Evolutionary conservation across 1,139 yeast species (phyloP), one percentile per base, ranked within the genome.

Genomic region (Pichia sp.): DNA sequence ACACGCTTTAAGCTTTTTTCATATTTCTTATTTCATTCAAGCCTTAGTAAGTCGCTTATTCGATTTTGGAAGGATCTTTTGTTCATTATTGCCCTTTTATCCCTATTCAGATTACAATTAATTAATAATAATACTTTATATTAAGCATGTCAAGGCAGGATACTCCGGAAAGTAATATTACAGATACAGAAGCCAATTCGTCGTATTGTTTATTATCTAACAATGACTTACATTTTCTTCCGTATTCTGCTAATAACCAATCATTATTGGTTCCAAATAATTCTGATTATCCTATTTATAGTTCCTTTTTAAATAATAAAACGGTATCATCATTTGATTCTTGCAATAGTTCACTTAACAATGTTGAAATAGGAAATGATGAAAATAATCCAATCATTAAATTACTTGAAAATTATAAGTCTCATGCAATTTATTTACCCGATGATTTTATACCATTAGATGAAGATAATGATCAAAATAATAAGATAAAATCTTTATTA

Each of bases 371-470:
- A 28, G 37, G 25, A 37, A 24, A 20, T 32, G 9, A 37, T 25
- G 35, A 37, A 28, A 39, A 35, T 32, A 37, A 33, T 22, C 50
- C 33, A 16, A 48, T 55, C n/a, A 12, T 51, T 9, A 50, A 51
- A 26, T 38, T 58, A 7, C 39, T 59, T 16, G 53, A 51, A 16
- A 52, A 54, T 32, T 59, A 59, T 39, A 53, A 59, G 10, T 54
- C 66, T 0, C 65, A 61, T 43, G 58, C 65, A 16, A 49, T 62
- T 24, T 62, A 60, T 41, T 46, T 62, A 16, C 64, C 65, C 2
- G 51, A 56, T 35, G 43, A 51, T 31, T 56, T 39, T 42, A 49
- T 62, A 22, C 58, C 59, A 32, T 53, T 59, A 16, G 47, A 54
- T 12, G 44, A 49, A 20, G 48, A 46, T 12, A 43, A 24, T 4